A percentile compares a stretch with the other conserved stretches of the same genome.
Evolutionary conservation across 179 eudicot genomes (phyloP).

Genomic region (Silene vulgaris): DNA sequence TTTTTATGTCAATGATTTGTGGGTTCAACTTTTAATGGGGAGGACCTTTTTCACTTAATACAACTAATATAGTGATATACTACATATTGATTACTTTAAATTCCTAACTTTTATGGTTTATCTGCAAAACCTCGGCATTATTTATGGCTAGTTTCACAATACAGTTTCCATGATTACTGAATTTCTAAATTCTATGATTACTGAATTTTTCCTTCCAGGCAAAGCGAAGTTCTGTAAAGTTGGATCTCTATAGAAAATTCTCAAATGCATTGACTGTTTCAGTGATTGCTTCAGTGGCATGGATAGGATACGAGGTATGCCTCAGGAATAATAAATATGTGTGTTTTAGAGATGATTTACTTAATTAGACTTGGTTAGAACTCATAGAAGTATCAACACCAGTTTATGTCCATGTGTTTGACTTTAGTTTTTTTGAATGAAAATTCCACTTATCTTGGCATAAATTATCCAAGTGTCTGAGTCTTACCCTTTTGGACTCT

Average conservation of each 20-base stretch:
- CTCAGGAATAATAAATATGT: constrained; percentile 5
- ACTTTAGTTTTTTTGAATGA: background rate
- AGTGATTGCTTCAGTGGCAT: constrained; percentile 70
- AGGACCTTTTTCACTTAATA: background rate
- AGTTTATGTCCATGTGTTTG: background rate
- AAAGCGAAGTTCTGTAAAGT: constrained; percentile 74
- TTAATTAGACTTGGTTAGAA: background rate
- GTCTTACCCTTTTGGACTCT: background rate
- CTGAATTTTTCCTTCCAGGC: constrained; percentile 39
- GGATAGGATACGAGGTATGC: constrained; percentile 91
- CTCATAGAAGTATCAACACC: background rate
- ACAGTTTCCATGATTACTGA: background rate
- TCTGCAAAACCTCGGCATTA: background rate
- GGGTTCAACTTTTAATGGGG: background rate
- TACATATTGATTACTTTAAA: background rate
- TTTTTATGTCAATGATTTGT: background rate
- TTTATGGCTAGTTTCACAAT: background rate
- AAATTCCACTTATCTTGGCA: no score
- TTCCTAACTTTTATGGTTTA: background rate
- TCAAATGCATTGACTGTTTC: constrained; percentile 83
- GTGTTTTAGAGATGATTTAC: background rate
- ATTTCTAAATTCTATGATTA: background rate
- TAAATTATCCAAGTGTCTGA: no score
- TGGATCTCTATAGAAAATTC: constrained; percentile 89
- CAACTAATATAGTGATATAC: background rate